These are phyloP conservation scores for Pythium phragmiticola DNA, from an alignment of 352 stramenopile species.

Conservation along the genomic window DNA sequence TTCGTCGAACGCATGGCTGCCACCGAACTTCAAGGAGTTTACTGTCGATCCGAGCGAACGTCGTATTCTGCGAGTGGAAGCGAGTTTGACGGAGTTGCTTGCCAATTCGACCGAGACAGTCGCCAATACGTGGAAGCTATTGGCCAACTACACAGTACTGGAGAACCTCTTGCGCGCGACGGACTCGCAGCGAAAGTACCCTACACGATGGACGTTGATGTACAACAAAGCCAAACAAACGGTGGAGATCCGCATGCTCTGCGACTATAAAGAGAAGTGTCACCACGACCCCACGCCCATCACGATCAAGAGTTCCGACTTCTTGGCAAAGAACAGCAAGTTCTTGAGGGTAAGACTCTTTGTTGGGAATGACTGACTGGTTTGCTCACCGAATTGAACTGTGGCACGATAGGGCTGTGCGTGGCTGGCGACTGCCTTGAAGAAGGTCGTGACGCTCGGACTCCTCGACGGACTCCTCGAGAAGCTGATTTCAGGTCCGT, in stretches of 20 bases:
- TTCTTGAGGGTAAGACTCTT: constrained; percentile 5
- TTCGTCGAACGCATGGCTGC: constrained; percentile 6
- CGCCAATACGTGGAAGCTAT: constrained; percentile 2
- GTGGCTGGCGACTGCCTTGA: background rate
- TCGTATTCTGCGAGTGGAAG: constrained; percentile 2
- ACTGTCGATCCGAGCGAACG: constrained; percentile 1
- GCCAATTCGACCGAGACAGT: background rate
- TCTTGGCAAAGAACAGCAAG: constrained; percentile 10
- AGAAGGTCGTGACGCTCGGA: background rate
- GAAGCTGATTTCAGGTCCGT: constrained; percentile 11
- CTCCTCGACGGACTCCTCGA: constrained; percentile 1
- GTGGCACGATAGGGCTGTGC: constrained; percentile 10
- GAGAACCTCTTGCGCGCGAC: constrained; percentile 9
- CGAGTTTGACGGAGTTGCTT: background rate
- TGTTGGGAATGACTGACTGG: constrained; percentile 6
- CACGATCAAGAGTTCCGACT: constrained; percentile 4
- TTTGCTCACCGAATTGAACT: constrained; percentile 12
- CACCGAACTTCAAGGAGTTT: constrained; percentile 13
- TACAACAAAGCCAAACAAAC: background rate
- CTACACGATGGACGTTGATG: constrained; percentile 13
- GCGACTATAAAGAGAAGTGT: constrained; percentile 4
- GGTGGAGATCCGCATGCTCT: constrained; percentile 8
- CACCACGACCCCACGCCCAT: constrained; percentile 6
- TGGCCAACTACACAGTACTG: constrained; percentile 5
- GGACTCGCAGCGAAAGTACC: constrained; percentile 4